Evolutionary conservation across 140 eudicot species (phyloP).

Genomic region (Bidens hawaiensis): DNA sequence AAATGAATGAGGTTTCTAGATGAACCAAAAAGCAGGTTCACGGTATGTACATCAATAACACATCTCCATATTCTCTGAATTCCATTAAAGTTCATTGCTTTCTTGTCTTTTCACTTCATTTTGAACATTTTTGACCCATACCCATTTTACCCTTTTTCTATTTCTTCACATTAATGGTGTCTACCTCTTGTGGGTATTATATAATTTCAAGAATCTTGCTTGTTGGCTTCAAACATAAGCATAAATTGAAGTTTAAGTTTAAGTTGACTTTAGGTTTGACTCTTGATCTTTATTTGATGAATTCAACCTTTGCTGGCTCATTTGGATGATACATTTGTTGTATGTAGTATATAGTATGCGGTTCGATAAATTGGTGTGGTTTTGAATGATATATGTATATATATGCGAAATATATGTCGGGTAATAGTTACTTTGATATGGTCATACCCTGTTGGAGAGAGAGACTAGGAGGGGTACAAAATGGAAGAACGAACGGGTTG

Average conservation of each 20-base stretch:
- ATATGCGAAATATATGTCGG: conserved; percentile 27
- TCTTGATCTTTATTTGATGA: conserved; percentile 24
- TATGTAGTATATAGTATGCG: too few relatives aligned
- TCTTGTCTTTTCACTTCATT: conserved; percentile 46
- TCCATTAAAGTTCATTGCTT: conserved; percentile 44
- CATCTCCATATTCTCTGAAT: conserved; percentile 81
- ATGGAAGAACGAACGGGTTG: conserved; percentile 60
- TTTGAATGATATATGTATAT: conserved; percentile 16
- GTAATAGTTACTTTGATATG: conserved; percentile 43
- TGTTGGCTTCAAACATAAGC: conserved; percentile 58
- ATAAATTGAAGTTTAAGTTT: conserved; percentile 47
- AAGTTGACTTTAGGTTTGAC: conserved; percentile 40
- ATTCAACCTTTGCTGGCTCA: conserved; percentile 41
- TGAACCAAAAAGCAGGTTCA: conserved; percentile 61
- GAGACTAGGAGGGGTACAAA: conserved; percentile 53
- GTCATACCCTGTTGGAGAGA: conserved; percentile 61
- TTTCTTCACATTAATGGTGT: conserved; percentile 65
- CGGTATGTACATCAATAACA: conserved; percentile 56
- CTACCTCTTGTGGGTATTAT: conserved; percentile 56
- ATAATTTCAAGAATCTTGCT: conserved; percentile 43
- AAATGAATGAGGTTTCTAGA: conserved; percentile 54
- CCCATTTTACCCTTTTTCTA: conserved; percentile 44
- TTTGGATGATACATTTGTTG: conserved; percentile 34
- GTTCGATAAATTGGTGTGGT: conserved; percentile 16
- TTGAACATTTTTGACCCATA: conserved; percentile 56